Percentiles rank a stretch among this genome's conserved stretches.
These are phyloP conservation scores for Scedosporium minutisporum DNA, from an alignment of 2,329 filamentous ascomycete species.

Conservation along the genomic window DNA sequence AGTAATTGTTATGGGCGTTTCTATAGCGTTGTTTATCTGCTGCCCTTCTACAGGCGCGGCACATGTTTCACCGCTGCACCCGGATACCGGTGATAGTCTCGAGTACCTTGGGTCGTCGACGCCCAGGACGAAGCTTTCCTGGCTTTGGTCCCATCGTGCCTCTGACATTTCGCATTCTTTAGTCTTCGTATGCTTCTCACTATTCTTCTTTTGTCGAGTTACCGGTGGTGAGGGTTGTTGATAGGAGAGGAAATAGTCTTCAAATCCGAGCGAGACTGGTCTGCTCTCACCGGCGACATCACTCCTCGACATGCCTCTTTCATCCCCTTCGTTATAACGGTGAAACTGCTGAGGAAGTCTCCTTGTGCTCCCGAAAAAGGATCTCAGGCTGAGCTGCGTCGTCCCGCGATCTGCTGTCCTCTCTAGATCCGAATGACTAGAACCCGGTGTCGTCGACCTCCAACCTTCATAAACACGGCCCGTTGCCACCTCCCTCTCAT, in stretches of 20 bases:
- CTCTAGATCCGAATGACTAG: conserved; percentile 2
- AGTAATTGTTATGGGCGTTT: neutral
- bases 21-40: neutral
- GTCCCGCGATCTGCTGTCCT: conserved; percentile 10
- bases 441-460: neutral
- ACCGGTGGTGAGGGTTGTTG: neutral
- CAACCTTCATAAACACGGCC: conserved; percentile 8
- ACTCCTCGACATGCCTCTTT: neutral
- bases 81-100: conserved; percentile 16
- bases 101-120: conserved; percentile 19
- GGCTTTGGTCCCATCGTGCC: conserved; percentile 16
- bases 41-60: neutral
- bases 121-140: conserved; percentile 21
- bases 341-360: conserved; percentile 5
- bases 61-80: conserved; percentile 12
- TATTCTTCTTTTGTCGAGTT: neutral
- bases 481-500: conserved; percentile 13
- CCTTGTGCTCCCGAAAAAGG: conserved; percentile 4
- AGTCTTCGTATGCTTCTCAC: neutral
- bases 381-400: conserved; percentile 7
- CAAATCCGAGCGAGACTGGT: conserved; percentile 9
- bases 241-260: neutral
- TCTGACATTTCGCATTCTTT: neutral
- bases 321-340: neutral
- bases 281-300: conserved; percentile 6